Base-by-base conservation (phyloP, 2,329 filamentous ascomycete genomes). In the Fusarium agapanthi region DNA sequence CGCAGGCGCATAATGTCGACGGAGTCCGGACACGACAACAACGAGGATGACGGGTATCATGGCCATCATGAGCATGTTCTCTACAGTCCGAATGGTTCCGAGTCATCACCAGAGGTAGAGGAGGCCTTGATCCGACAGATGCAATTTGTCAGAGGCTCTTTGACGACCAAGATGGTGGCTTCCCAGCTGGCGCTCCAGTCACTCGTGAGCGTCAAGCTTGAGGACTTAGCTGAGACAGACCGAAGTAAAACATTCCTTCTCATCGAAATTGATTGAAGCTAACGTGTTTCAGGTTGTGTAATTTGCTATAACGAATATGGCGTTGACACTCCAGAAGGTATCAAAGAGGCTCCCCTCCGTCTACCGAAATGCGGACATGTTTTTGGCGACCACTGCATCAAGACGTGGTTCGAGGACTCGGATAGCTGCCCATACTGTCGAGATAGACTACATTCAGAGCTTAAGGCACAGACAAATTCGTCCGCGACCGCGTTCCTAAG, bases 281-380 rank as follows among this genome's bases (percentile, higher is more conserved):
- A 30, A 78, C 54, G 14, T 47, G 24, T 34, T 45, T 3, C 71
- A 91, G 89, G 80, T 20, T 91, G 89, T 76, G 85, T 88, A 26
- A 91, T 91, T 65, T 91, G 89, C 80, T 91, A 91, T 76, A 90
- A 90, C 70, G 88, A 90, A 14, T 91, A 87, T 73, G 88, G 88
- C 38, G 82, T 85, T 20, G 78, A 82, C 64, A 89, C 86, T 34
- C 88, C 89, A 0, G 90, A 91, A 70, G 89, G 89, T 3, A 79
- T 88, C 26, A 84, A 82, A 50, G 90, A 92, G 76, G 82, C 80
- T 6, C 88, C 90, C 2, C 78, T 91, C 22, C 87, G 88, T 26
- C 79, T 91, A 24, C 89, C 90, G 6, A 87, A 85, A 72, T 92
- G 90, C 82, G 89, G 88, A 72, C 90, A 92, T 73, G 79, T 91